Percentiles rank a stretch among this genome's conserved stretches.
phyloP scores from a whole-genome alignment of 2,329 filamentous ascomycete species.

The Penicillium sp. region DNA sequence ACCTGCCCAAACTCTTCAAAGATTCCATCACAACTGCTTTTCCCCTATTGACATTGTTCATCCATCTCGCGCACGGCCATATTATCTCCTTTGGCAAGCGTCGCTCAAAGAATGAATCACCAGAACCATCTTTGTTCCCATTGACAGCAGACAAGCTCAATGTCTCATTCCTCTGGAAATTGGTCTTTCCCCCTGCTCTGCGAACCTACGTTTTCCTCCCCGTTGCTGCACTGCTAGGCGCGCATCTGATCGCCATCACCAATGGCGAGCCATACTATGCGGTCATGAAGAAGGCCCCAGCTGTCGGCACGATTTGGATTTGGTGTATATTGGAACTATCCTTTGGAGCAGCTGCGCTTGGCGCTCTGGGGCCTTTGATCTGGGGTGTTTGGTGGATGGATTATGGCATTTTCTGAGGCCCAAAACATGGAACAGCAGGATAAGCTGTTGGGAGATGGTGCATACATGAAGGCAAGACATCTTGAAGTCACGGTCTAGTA shows the following conservation, averaged over 20 bases:
- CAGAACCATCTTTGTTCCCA: conserved; percentile 24
- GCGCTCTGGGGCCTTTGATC: conserved; percentile 51
- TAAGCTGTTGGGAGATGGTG: neutral
- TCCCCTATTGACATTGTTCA: conserved; percentile 45
- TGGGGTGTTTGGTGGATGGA: conserved; percentile 58
- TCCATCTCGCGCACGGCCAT: conserved; percentile 49
- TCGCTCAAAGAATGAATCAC: neutral
- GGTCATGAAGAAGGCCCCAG: conserved; percentile 89
- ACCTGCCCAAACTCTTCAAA: conserved; percentile 32
- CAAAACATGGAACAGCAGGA: neutral
- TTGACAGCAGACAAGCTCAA: conserved; percentile 28
- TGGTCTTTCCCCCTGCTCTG: conserved; percentile 36
- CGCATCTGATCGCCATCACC: conserved; percentile 78
- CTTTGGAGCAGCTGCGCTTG: conserved; percentile 64
- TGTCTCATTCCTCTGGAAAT: conserved; percentile 28
- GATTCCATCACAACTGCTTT: conserved; percentile 44
- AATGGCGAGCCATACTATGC: conserved; percentile 81
- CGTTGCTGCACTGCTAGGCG: conserved; percentile 56
- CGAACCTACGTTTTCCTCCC: conserved; percentile 38
- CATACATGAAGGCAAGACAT: neutral
- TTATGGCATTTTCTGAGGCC: conserved; percentile 45
- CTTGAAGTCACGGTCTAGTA: neutral
- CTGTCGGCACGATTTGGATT: conserved; percentile 85
- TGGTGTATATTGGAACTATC: conserved; percentile 90
- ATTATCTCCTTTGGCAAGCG: conserved; percentile 36